phyloP scores from a whole-genome alignment of 768 basidiomycete species.

The Coprinopsis marcescibilis region DNA sequence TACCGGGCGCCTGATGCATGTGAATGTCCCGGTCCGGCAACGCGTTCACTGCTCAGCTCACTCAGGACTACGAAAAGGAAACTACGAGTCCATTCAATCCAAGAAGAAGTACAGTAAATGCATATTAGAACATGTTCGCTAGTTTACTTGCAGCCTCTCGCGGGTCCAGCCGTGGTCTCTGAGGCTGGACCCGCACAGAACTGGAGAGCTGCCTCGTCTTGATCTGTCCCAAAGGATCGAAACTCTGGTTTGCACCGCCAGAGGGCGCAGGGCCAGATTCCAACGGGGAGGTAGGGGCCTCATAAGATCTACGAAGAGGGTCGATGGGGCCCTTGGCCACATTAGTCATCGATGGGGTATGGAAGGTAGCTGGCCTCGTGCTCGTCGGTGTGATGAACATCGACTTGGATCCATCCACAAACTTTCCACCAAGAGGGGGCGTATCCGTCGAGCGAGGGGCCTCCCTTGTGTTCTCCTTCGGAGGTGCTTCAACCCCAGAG shows the following conservation, averaged over 20 bases:
- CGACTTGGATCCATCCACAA: constrained; percentile 72
- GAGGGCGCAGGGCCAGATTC: constrained; percentile 19
- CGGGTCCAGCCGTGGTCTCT: constrained; percentile 73
- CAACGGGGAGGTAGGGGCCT: constrained; percentile 26
- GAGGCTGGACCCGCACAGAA: constrained; percentile 69
- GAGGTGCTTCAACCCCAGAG: constrained; percentile 32
- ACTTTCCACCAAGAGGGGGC: constrained; percentile 57
- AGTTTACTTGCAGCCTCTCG: constrained; percentile 84
- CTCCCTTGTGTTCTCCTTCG: constrained; percentile 18
- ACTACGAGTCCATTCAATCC: background rate
- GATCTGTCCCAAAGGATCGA: constrained; percentile 63
- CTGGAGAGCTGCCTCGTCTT: constrained; percentile 61
- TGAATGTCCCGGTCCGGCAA: background rate
- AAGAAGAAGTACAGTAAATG: background rate
- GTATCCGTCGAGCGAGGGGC: constrained; percentile 27
- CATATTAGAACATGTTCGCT: constrained; percentile 74
- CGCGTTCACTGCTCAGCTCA: background rate
- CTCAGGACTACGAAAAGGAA: background rate
- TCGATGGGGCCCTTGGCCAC: constrained; percentile 25
- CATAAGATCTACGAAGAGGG: constrained; percentile 31
- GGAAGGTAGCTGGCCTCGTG: constrained; percentile 31
- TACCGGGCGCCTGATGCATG: no score
- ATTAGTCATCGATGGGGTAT: constrained; percentile 30
- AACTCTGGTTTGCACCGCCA: constrained; percentile 20
- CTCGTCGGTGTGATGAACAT: constrained; percentile 66